Evolutionary conservation across 768 basidiomycete species (phyloP), one percentile per base, ranked within the genome.

Genomic region (Dacryopinax spathularia): DNA sequence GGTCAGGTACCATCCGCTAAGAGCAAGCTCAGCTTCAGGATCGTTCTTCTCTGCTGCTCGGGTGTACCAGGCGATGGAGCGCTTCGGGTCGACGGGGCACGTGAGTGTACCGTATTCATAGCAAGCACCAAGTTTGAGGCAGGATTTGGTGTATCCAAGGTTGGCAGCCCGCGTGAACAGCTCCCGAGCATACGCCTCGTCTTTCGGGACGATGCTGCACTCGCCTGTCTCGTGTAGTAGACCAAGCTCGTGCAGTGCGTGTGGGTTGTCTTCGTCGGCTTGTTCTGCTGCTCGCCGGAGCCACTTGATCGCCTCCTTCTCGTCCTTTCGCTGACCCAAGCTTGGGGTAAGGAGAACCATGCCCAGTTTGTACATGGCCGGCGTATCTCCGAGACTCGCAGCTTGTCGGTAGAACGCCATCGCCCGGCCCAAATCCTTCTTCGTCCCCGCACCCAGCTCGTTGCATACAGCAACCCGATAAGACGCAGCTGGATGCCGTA

Each of bases 291-390:
- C 96, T 25, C 93, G 83, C 68, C 88, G 87, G 63, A 99, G 79
- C 96, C 96, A 99, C 64, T 85, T 87, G 67, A 95, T 83, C 5
- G 93, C 94, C 72, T 99, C 96, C 33, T 93, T 84, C 1, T 85
- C 85, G 72, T 96, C 96, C 66, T 82, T 85, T 63, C 80, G 83
- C 73, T 94, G 91, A 27, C 85, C 87, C 3, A 97, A 80, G 16
- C 84, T 75, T 12, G 94, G 95, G 34, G 89, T 83, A 22, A 98
- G 79, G 33, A 96, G 80, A 66, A 97, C 89, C 87, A 96, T 94
- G n/a, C 93, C 93, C n/a, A 99, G 84, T 74, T 98, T 98, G 78
- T 96, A 98, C 96, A 98, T 99, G 2, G 93, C 96, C 29, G 95
- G 86, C 0, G 95, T 97, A 73, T 98, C 96, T 20, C 94, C 94